A percentile compares a stretch with the other conserved stretches of the same genome.
Evolutionary conservation across 305 asterid genomes (phyloP).

Genomic region (Euphrasia arctica): DNA sequence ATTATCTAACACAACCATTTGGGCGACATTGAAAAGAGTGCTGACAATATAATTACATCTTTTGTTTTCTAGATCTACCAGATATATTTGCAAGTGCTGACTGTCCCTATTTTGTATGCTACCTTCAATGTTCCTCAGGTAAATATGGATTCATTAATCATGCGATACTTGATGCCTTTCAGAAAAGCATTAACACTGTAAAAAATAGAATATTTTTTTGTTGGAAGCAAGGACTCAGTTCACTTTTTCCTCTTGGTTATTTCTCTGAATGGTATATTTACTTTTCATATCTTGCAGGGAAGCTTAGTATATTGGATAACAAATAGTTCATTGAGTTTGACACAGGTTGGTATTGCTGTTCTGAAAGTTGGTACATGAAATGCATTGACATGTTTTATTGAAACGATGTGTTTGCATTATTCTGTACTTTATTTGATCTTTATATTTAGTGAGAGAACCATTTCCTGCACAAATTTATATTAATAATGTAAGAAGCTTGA

Average conservation of each 20-base stretch:
- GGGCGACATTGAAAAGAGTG: slow-evolving; percentile 16
- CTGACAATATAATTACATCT: slow-evolving; percentile 25
- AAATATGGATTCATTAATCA: slow-evolving; percentile 20
- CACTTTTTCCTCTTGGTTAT: slow-evolving; percentile 14
- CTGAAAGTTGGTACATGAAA: not conserved
- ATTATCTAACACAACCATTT: not conserved
- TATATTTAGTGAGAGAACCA: not conserved
- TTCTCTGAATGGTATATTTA: slow-evolving; percentile 5
- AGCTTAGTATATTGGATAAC: slow-evolving; percentile 80
- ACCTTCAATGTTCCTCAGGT: slow-evolving; percentile 82
- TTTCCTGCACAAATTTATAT: not conserved
- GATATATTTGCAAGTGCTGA: slow-evolving; percentile 60
- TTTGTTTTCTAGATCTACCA: slow-evolving; percentile 51
- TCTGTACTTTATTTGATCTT: not conserved
- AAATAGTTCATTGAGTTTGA: slow-evolving; percentile 58
- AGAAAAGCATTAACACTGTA: not conserved
- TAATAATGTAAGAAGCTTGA: not conserved
- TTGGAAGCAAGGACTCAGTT: slow-evolving; percentile 2
- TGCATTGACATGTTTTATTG: no score
- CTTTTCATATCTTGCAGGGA: slow-evolving; percentile 58
- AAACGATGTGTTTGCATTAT: not conserved
- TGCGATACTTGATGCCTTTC: slow-evolving; percentile 4
- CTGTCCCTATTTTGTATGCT: slow-evolving; percentile 56
- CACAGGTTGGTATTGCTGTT: slow-evolving; percentile 52
- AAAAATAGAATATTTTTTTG: not conserved